Evolutionary conservation across 768 basidiomycete species (phyloP).

Genomic region (Lentinus tigrinus): DNA sequence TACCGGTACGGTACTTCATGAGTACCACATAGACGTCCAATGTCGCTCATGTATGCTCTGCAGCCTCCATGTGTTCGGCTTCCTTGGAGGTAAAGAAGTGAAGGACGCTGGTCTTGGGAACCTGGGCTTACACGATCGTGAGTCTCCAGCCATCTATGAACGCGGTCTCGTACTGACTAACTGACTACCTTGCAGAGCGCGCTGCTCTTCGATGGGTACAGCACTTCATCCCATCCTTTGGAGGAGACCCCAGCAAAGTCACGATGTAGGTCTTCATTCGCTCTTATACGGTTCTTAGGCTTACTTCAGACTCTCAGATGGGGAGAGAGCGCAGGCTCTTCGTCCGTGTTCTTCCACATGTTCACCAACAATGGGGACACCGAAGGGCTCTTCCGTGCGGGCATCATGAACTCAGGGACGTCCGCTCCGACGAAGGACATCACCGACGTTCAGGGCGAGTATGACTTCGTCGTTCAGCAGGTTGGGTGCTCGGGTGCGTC

Average conservation of each 20-base stretch:
- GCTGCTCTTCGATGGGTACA: constrained; percentile 43
- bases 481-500: constrained; percentile 33
- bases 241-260: constrained; percentile 43
- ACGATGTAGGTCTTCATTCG: constrained; percentile 31
- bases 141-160: constrained; percentile 16
- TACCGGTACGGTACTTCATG: constrained; percentile 37
- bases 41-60: neutral
- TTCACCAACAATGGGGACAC: constrained; percentile 21
- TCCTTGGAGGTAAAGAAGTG: constrained; percentile 38
- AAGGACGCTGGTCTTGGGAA: constrained; percentile 39
- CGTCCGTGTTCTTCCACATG: constrained; percentile 29
- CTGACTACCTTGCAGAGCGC: constrained; percentile 23
- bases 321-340: constrained; percentile 40
- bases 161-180: no score
- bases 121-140: constrained; percentile 45
- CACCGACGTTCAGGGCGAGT: constrained; percentile 31
- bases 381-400: constrained; percentile 24
- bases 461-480: constrained; percentile 38
- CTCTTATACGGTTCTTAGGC: no score
- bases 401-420: constrained; percentile 36
- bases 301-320: neutral
- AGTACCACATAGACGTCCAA: no score
- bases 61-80: constrained; percentile 33
- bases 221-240: constrained; percentile 37
- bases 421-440: constrained; percentile 13